Base-by-base conservation (phyloP, 345 rosid genomes). In the Euphorbia lathyris region DNA sequence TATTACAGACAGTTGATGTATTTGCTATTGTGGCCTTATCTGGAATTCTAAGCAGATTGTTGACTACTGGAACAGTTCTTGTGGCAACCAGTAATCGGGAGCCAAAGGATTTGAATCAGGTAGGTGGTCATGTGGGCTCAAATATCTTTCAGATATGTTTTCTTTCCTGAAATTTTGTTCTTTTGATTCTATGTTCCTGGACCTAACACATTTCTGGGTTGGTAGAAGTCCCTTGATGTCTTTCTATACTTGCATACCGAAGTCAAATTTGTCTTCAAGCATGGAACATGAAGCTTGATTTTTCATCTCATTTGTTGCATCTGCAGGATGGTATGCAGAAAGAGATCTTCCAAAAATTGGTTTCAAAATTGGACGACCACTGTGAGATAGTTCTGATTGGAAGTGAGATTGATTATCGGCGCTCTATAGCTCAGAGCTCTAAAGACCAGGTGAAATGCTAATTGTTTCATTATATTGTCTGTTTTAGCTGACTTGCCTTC, bases 11-110 rank as follows among this genome's bases (percentile, higher is more conserved):
- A 67, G 95, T 91, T 83, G 95, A 94, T 81, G 96, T 88, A 25
- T 94, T 91, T 86, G 97, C 98, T 73, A 87, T 94, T 86, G 97
- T 94, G 80, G 93, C 98, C 84, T 86, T 91, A 80, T 94, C 98
- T 85, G 97, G 98, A 79, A 94, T 94, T 77, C 77, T 94, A 72
- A 89, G 96, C 89, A 94, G 98, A 88, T 85, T 94, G 76, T 74
- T 91, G 78, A 72, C 77, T 72, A 84, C 81, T 65, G 97, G 98
- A 83, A 91, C 98, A 74, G 89, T 91, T 80, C 91, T 89, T 76
- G 93, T 91, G 63, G 92, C 96, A 68, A 91, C 97, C 66, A 91
- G 98, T 87, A 94, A 94, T 66, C 86, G 97, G 71, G 96, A 90
- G 71, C 91, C 98, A 9, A 73, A 82, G 69, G 98, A 94, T 73